Conservation (phyloP, 345 rosid genomes). For the Bruguiera sexangula region DNA sequence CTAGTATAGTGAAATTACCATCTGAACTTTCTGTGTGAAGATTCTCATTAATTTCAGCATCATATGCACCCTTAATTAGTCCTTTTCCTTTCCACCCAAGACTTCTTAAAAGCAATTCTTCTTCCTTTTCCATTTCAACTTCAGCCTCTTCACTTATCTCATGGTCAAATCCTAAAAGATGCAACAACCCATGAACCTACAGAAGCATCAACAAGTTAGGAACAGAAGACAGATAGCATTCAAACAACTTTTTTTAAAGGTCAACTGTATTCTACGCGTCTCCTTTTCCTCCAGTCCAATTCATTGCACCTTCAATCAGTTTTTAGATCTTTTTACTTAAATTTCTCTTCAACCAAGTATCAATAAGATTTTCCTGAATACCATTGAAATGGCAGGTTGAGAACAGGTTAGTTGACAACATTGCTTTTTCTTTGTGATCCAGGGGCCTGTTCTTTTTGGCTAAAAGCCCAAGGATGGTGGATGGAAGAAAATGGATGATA, state of each 20-base stretch:
- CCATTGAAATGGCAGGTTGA: too few species aligned
- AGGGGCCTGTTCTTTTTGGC: background rate
- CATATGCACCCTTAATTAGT: conserved; percentile 76
- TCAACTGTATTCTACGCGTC: too few species aligned
- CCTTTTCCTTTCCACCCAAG: conserved; percentile 98
- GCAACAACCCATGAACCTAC: conserved; percentile 92
- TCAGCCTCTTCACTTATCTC: conserved; percentile 92
- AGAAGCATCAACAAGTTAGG: too few species aligned
- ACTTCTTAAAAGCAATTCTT: conserved; percentile 62
- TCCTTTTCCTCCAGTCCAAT: too few species aligned
- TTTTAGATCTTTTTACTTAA: too few species aligned
- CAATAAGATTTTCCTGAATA: too few species aligned
- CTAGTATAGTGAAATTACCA: conserved; percentile 43
- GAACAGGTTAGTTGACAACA: too few species aligned
- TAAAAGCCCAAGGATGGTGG: background rate
- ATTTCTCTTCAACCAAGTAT: too few species aligned
- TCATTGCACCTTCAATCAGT: too few species aligned
- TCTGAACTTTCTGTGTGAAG: conserved; percentile 41
- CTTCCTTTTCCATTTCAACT: conserved; percentile 91
- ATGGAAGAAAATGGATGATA: background rate
- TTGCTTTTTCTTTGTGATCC: too few species aligned
- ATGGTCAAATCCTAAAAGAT: conserved; percentile 94
- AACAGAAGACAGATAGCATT: too few species aligned
- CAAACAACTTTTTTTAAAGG: too few species aligned
- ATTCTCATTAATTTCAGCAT: conserved; percentile 36